Conservation (phyloP, 108 stramenopile genomes). For the Skeletonema marinoi region DNA sequence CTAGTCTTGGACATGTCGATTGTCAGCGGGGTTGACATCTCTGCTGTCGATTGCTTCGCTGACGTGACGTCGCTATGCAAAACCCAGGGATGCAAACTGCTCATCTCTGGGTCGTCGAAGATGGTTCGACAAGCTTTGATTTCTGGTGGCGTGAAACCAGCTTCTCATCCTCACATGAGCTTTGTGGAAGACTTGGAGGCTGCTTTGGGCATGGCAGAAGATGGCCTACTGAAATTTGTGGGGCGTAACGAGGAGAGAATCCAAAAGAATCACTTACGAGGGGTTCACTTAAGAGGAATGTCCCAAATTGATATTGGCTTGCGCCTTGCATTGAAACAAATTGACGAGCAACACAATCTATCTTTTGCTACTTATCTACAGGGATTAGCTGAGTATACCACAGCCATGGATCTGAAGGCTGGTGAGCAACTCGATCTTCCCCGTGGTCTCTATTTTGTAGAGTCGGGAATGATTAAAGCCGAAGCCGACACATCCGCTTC, state of each 20-base stretch:
- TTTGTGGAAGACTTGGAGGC: constrained; percentile 63
- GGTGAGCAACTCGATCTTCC: constrained; percentile 36
- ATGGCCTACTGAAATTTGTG: constrained; percentile 53
- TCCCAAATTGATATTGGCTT: constrained; percentile 55
- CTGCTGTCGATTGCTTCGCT: constrained; percentile 67
- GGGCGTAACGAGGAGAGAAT: constrained; percentile 43
- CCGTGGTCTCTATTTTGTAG: constrained; percentile 76
- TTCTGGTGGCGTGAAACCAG: constrained; percentile 58
- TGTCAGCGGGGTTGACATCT: constrained; percentile 72
- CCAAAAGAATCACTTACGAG: neutral
- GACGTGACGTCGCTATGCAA: constrained; percentile 62
- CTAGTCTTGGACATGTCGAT: constrained; percentile 70
- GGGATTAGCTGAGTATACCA: constrained; percentile 49
- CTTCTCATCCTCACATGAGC: constrained; percentile 48
- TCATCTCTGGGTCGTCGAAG: constrained; percentile 52
- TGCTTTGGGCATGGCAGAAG: constrained; percentile 68
- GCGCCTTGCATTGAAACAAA: constrained; percentile 54
- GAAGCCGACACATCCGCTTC: constrained; percentile 33
- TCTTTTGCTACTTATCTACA: constrained; percentile 42
- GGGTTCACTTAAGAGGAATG: constrained; percentile 20
- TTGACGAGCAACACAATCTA: constrained; percentile 62
- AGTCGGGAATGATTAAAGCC: constrained; percentile 57
- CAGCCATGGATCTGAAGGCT: constrained; percentile 39
- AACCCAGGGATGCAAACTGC: constrained; percentile 57
- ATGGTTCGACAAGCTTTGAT: constrained; percentile 43